A percentile compares a stretch with the other conserved stretches of the same genome.
Conservation (phyloP, 108 stramenopile genomes). For the Cafeteria roenbergensis region DNA sequence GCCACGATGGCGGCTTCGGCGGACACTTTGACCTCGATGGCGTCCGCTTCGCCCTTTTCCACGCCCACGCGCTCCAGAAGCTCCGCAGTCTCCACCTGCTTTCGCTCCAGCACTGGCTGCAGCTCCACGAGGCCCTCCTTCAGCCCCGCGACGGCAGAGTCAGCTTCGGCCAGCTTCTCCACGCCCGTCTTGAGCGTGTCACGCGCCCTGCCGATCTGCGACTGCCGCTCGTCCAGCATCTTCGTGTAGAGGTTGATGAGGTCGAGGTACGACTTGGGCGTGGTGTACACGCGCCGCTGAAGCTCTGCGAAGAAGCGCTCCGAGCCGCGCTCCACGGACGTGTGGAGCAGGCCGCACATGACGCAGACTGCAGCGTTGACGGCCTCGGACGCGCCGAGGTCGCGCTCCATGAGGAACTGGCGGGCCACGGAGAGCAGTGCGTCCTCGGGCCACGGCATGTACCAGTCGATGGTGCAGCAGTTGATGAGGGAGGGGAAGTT, state of each 20-base stretch:
- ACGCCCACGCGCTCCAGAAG: conserved; percentile 34
- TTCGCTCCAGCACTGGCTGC: conserved; percentile 44
- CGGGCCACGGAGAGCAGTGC: conserved; percentile 44
- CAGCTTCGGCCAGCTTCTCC: conserved; percentile 46
- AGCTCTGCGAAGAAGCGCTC: conserved; percentile 46
- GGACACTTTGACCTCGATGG: conserved; percentile 30
- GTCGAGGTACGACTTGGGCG: conserved; percentile 55
- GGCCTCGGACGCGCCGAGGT: conserved; percentile 17
- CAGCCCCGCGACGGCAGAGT: conserved; percentile 40
- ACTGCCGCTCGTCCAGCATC: conserved; percentile 34
- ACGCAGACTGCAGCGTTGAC: conserved; percentile 22
- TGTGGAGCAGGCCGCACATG: conserved; percentile 45
- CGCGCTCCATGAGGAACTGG: conserved; percentile 32
- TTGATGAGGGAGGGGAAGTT: conserved; percentile 52
- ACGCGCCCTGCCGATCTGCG: conserved; percentile 24
- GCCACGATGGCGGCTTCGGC: conserved; percentile 40
- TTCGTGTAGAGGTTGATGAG: conserved; percentile 45
- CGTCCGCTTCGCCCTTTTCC: conserved; percentile 32
- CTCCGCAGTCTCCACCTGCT: conserved; percentile 36
- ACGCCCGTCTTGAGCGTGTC: conserved; percentile 46
- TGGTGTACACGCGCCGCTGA: conserved; percentile 47
- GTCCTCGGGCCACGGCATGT: conserved; percentile 43
- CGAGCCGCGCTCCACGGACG: conserved; percentile 25
- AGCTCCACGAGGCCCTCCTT: conserved; percentile 38
- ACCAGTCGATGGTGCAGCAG: conserved; percentile 53